phyloP scores from a whole-genome alignment of 331 rosid species.

The Prunus yedoensis region DNA sequence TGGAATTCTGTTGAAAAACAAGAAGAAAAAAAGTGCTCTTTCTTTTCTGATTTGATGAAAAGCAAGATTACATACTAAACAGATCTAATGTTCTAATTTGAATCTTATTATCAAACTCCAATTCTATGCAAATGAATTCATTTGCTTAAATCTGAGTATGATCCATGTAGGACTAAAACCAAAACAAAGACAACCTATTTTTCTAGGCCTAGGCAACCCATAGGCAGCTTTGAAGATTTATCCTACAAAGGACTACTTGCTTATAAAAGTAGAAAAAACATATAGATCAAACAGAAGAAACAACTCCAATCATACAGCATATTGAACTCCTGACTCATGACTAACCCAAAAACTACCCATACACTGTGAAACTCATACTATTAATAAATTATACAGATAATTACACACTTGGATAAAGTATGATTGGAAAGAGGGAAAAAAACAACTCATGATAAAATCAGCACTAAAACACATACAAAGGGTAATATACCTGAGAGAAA shows the following conservation, averaged over 20 bases:
- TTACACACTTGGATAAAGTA: not conserved
- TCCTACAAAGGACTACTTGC: not conserved
- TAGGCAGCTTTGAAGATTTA: not conserved
- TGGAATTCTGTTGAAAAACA: not conserved
- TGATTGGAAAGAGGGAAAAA: not conserved
- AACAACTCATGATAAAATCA: not conserved
- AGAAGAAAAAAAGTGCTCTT: too few relatives aligned
- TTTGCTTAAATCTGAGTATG: too few relatives aligned
- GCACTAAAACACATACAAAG: not conserved
- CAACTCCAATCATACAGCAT: not conserved
- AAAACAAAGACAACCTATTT: not conserved
- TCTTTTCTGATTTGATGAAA: not conserved
- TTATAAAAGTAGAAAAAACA: not conserved
- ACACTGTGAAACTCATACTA: not conserved
- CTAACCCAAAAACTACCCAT: not conserved
- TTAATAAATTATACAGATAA: not conserved
- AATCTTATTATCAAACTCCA: not conserved
- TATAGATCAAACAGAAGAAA: not conserved
- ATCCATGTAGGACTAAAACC: too few relatives aligned
- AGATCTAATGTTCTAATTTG: not conserved
- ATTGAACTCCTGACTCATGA: not conserved
- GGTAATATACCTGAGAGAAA: conserved; percentile 80
- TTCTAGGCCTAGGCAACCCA: not conserved
- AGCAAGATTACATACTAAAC: not conserved
- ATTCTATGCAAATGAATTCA: too few relatives aligned